Conservation (phyloP, 2,329 filamentous ascomycete species). For the Pseudopithomyces maydicus region DNA sequence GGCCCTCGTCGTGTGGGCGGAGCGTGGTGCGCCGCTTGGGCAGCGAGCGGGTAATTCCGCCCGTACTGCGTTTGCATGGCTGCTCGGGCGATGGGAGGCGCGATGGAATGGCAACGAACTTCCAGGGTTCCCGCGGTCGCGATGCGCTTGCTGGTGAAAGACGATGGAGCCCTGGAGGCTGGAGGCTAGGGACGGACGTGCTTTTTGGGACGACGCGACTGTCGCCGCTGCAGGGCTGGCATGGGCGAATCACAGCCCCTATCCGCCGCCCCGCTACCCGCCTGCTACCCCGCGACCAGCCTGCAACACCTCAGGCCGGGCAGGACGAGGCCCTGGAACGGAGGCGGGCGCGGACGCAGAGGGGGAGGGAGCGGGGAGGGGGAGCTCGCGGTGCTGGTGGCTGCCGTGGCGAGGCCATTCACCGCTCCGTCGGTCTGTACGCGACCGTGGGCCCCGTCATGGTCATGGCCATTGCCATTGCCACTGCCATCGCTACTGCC, state of each 20-base stretch:
- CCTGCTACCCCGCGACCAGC: constrained; percentile 20
- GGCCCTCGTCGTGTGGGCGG: constrained; percentile 48
- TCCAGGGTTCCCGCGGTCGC: constrained; percentile 15
- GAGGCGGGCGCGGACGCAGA: too few relatives aligned
- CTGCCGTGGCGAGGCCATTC: constrained; percentile 2
- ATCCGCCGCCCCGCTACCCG: constrained; percentile 28
- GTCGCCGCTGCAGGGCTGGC: constrained; percentile 23
- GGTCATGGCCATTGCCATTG: neutral
- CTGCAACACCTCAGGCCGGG: constrained; percentile 19
- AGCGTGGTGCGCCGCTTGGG: constrained; percentile 40
- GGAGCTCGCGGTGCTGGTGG: too few relatives aligned
- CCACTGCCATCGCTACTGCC: neutral
- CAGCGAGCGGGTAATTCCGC: constrained; percentile 50
- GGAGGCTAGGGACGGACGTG: constrained; percentile 21
- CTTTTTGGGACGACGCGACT: constrained; percentile 37
- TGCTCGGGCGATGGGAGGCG: constrained; percentile 34
- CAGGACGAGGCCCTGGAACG: too few relatives aligned
- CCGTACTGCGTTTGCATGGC: constrained; percentile 51
- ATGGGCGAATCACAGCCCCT: constrained; percentile 29
- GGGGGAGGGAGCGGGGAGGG: too few relatives aligned
- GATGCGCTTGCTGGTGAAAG: constrained; percentile 25
- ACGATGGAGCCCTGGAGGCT: too few relatives aligned
- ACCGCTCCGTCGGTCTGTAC: constrained; percentile 10
- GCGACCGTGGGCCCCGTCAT: neutral
- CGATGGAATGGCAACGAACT: constrained; percentile 27